phyloP scores from a whole-genome alignment of 768 basidiomycete genomes.

The Tulasnella sp. region DNA sequence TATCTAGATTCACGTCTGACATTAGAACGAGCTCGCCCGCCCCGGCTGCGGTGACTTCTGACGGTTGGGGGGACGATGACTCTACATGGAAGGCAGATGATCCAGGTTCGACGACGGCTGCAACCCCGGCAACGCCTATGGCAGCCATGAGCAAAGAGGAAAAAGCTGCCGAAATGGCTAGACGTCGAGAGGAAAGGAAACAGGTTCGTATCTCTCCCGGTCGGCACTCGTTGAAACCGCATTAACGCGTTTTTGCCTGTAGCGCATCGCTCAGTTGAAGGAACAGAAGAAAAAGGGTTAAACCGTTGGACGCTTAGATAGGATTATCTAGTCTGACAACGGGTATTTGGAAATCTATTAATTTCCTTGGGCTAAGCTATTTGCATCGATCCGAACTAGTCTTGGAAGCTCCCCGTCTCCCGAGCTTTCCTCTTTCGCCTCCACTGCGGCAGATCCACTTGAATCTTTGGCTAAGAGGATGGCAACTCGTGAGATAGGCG shows the following conservation, averaged over 20 bases:
- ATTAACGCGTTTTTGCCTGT: neutral
- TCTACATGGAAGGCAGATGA: slow-evolving; percentile 20
- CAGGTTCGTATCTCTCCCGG: slow-evolving; percentile 39
- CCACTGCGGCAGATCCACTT: slow-evolving; percentile 3
- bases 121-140: slow-evolving; percentile 27
- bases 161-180: slow-evolving; percentile 84
- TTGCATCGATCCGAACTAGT: slow-evolving; percentile 15
- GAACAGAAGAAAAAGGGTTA: slow-evolving; percentile 51
- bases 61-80: neutral
- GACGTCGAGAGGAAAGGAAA: slow-evolving; percentile 84
- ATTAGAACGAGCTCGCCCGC: neutral
- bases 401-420: slow-evolving; percentile 3
- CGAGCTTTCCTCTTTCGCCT: neutral
- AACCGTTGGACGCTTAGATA: neutral
- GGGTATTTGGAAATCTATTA: neutral
- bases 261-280: slow-evolving; percentile 72
- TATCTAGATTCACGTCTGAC: neutral
- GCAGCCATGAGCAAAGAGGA: slow-evolving; percentile 71
- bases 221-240: neutral
- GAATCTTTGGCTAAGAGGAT: neutral
- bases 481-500: neutral
- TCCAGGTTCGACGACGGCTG: neutral
- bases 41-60: neutral
- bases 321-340: neutral
- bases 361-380: neutral